Base-by-base conservation (phyloP, 257 asterid species). In the Eustoma russellianum region DNA sequence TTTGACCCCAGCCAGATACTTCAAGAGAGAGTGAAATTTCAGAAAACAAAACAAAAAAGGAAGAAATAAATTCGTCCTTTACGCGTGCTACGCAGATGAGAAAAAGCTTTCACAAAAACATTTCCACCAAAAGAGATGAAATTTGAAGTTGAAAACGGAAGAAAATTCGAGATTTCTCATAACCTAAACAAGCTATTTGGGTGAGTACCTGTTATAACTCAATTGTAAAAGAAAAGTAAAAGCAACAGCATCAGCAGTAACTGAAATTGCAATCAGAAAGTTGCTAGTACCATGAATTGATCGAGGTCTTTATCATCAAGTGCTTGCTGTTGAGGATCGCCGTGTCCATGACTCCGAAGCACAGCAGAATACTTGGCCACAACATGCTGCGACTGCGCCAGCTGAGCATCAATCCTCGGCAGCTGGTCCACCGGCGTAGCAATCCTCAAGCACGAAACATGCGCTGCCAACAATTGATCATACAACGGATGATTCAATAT, bases 371-470 rank as follows among this genome's bases (percentile, higher is more conserved):
- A 91, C 67, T 87, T 91, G 12, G 94, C 85, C 15, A 84, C 95
- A 6, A 87, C 92, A 74, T 82, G 85, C 62, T 82, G 96, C 34
- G 96, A 83, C 77, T 79, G 95, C 2, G 85, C 96, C 9, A 91
- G 68, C 92, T 91, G 98, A 2, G 98, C 95, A 59, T 91, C 98
- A 71, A 91, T 84, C 79, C 95, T 79, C 5, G 96, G 94, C 19
- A 91, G 78, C 80, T 90, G 98, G 86, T 90, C 98, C 19, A 90
- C 98, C 60, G 98, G 98, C 11, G 98, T 90, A 0, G 98, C 96
- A 43, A 90, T 90, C 14, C 98, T 82, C 66, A 90, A 78, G 76
- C 98, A 90, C 24, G 94, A 71, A 9, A 90, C 94, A 64, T 90
- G 98, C 19, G 96, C 95, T 64, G 95, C 82, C 62, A 90, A 65